Evolutionary conservation across 2,329 filamentous ascomycete genomes (phyloP), one percentile per base, ranked within the genome.

Genomic region (Aureobasidium subglaciale): DNA sequence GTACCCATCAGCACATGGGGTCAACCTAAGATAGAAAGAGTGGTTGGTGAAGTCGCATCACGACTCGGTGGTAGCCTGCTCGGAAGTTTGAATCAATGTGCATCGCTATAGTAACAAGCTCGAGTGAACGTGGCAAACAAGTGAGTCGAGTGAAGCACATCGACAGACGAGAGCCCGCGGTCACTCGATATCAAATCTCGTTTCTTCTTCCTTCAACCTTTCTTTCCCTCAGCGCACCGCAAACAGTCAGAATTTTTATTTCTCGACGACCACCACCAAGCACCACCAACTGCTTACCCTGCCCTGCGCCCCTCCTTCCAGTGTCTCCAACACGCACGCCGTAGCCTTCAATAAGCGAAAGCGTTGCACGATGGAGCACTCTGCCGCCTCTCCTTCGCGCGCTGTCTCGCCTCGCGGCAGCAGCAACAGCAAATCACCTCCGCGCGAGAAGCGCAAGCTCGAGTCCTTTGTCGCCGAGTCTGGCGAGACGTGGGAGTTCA

Each of bases 341-440:
- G 49, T 54, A 54, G 49, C 49, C 49, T 54, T 42, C n/a, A 54
- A 18, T 20, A 54, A 54, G 50, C 50, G 50, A 43, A 54, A 54
- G 37, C 29, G 38, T 54, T 41, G 50, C 38, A 35, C 25, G 20
- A 54, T 54, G 50, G 50, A 42, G 18, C 25, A 43, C 48, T 52
- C 48, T 30, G 16, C 35, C 38, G n/a, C 50, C 20, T 42, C 37
- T 27, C 22, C 20, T n/a, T 42, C 50, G 24, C 29, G 38, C 34
- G 37, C 48, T 52, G 24, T 25, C 48, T 53, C 49, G 25, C 35
- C 27, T 30, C 25, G 16, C 37, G 37, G 37, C 49, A 53, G 37
- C 49, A 53, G 37, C 49, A 53, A 18, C 49, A 41, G n/a, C 49
- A 49, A 3, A 16, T 40, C 48, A 6, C 18, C 37, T 41, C 25